Percentiles rank a stretch among this genome's conserved stretches.
These are phyloP conservation scores for Podospora comata DNA, from an alignment of 495 filamentous ascomycete species.

Conservation along the genomic window DNA sequence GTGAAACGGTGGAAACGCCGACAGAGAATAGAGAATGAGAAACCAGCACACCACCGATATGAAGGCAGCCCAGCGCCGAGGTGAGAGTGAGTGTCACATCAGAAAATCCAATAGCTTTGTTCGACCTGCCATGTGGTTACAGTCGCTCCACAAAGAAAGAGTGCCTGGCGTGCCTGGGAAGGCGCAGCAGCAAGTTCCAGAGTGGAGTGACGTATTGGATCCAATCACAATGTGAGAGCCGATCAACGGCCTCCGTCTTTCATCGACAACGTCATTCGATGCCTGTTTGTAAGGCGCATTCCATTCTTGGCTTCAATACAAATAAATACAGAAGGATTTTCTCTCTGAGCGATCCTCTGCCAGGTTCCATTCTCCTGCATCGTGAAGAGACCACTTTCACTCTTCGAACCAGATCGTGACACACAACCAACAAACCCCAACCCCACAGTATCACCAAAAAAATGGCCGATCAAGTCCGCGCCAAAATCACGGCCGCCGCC, in stretches of 20 bases:
- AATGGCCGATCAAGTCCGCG: neutral
- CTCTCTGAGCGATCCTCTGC: neutral
- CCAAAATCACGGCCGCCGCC: conserved; percentile 1
- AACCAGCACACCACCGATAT: no score
- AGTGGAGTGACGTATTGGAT: neutral
- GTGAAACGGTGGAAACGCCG: no score
- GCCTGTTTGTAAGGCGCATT: neutral
- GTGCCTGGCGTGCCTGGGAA: neutral
- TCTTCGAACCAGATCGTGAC: neutral
- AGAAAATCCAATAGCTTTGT: no score
- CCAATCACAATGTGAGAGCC: neutral
- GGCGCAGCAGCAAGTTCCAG: neutral
- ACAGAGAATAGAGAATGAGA: no score
- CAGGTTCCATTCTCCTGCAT: neutral
- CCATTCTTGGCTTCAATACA: neutral
- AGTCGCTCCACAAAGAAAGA: neutral
- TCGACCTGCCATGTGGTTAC: no score
- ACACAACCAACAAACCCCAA: neutral
- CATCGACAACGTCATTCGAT: neutral
- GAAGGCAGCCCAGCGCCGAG: no score
- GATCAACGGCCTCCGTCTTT: neutral
- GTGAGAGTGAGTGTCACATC: no score
- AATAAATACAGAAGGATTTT: neutral
- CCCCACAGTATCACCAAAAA: neutral
- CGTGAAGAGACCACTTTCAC: neutral